Evolutionary conservation across 805 yeast species (phyloP), one percentile per base, ranked within the genome.

Genomic region (Candida andamanensis): DNA sequence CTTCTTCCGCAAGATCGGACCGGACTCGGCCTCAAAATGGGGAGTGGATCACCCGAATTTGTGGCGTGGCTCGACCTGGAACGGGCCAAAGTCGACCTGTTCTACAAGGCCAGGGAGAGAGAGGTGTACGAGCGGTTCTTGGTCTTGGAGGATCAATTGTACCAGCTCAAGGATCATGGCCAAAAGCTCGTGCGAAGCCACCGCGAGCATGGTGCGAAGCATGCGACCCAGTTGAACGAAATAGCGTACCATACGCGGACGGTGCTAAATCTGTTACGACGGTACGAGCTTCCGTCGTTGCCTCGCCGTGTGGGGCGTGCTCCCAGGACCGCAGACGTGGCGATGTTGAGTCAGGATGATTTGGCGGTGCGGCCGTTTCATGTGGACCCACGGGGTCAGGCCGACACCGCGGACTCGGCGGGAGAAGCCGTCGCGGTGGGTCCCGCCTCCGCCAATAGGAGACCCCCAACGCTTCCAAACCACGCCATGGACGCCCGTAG

Each of bases 11-110:
- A 28, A n/a, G 28, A 19, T 19, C 8, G 22, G 11, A 11, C 11
- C 11, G n/a, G n/a, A n/a, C n/a, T n/a, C n/a, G n/a, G n/a, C n/a
- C n/a, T n/a, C n/a, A n/a, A n/a, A n/a, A n/a, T n/a, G n/a, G n/a
- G n/a, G n/a, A n/a, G n/a, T n/a, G n/a, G n/a, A n/a, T n/a, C n/a
- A n/a, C 22, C 22, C 8, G 22, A 19, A 11, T 86, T 85, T 41
- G 41, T 68, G n/a, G 50, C 45, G 2, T 85, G 95, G 94, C 66
- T 85, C 4, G 80, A 82, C 33, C 32, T 44, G 0, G 81, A 85
- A 50, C 59, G 80, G 16, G 41, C 32, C 4, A 81, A 77, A 51
- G 79, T 85, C 6, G 77, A 82, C 23, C 29, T 20, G 0, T 85
- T 85, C 47, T 85, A 72, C 51, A 61, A 52, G 26, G 74, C 69